Base-by-base conservation (phyloP, 1,284 basidiomycete species). In the Tremellales sp. region DNA sequence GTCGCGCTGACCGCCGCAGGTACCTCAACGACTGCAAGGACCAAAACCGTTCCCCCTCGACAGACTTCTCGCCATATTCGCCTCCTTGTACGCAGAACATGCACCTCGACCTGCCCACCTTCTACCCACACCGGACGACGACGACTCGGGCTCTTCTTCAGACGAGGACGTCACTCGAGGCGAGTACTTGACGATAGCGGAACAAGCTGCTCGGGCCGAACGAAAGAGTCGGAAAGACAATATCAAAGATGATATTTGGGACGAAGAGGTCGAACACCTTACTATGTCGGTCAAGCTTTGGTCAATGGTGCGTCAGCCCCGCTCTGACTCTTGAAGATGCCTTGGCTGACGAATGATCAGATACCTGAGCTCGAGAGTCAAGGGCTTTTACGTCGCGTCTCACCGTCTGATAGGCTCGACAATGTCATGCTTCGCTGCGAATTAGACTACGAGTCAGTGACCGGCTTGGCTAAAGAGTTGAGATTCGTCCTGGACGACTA, bases 11-110 rank as follows among this genome's bases (percentile, higher is more conserved):
- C 24, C 43, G n/a, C 10, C 53, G 21, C 54, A 89, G 85, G 76
- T 86, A 10, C 83, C 89, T 0, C 88, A 90, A 68, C 78, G 84
- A 21, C 79, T 92, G 4, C 74, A 87, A 4, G 91, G 92, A 0
- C 92, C 92, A 1, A 78, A 81, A 41, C 71, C 86, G 0, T 94
- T 94, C 66, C 81, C 87, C 0, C 72, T 94, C 1, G 92, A 96
- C 65, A 76, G 92, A 19, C 73, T 96, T 45, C 67, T 91, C 1
- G 88, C 89, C 0, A 86, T 96, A 48, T 80, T 93, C 6, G 89
- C 89, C 2, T 81, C 84, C 0, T 74, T 97, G 7, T 74, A 92
- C 31, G 85, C 89, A 50, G 90, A 94, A 67, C 84, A 91, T 56
- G 88, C 73, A 64, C 12, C 73, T 75, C 22, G 78, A 70, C 41